Evolutionary conservation across 352 stramenopile genomes (phyloP).

Genomic region (Stramenopiles sp.): DNA sequence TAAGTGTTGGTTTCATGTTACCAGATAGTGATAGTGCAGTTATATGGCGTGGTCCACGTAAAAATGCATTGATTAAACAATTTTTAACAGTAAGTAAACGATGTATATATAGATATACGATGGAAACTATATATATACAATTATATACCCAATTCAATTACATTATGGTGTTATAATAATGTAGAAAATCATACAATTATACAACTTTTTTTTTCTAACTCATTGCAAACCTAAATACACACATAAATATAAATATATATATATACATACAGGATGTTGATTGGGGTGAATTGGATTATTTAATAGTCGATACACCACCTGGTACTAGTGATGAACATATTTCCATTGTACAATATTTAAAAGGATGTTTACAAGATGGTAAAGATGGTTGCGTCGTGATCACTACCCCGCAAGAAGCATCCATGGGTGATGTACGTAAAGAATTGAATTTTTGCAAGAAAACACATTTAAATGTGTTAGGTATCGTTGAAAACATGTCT

Average conservation of each 20-base stretch:
- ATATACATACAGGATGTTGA: slow-evolving; percentile 70
- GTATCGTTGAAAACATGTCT: slow-evolving; percentile 98
- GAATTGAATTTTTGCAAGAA: slow-evolving; percentile 99
- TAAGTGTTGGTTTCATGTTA: slow-evolving; percentile 98
- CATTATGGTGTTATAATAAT: too few relatives aligned
- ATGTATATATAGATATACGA: too few relatives aligned
- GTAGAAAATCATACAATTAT: too few relatives aligned
- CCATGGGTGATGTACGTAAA: slow-evolving; percentile 96
- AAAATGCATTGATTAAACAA: slow-evolving; percentile 99
- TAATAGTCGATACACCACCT: slow-evolving; percentile 97
- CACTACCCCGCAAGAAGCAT: slow-evolving; percentile 90
- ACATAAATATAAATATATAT: too few relatives aligned
- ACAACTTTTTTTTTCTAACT: too few relatives aligned
- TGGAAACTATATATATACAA: too few relatives aligned
- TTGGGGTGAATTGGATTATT: slow-evolving; percentile 96
- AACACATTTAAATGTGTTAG: slow-evolving; percentile 51
- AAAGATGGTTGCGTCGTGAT: slow-evolving; percentile 89
- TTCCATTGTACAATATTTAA: slow-evolving; percentile 78
- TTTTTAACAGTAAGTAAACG: slow-evolving; percentile 93
- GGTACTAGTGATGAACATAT: slow-evolving; percentile 99
- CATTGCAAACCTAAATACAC: too few relatives aligned
- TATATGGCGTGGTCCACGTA: slow-evolving; percentile 96
- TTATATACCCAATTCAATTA: too few relatives aligned
- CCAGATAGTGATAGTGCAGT: slow-evolving; percentile 89
- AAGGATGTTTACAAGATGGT: slow-evolving; percentile 79